Evolutionary conservation across 495 filamentous ascomycete genomes (phyloP), one percentile per base, ranked within the genome.

Genomic region (Trypethelium eluteriae): DNA sequence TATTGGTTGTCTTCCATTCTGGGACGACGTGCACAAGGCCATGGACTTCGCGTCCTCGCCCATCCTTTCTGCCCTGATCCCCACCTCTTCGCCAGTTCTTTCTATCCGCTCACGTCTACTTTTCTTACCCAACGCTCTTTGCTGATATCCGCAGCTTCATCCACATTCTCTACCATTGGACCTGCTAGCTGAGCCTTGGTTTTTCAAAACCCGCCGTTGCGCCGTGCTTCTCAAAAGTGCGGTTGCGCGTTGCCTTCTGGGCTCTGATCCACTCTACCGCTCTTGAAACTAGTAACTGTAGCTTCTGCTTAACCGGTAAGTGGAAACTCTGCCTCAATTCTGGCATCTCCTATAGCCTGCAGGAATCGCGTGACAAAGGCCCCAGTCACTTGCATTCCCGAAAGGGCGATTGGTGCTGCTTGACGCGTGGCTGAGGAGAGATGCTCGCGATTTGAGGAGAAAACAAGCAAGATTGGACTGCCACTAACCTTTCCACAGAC

Each of bases 71-170:
- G 9, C 18, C 11, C 56, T 36, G 7, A 16, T 41, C 14, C 32
- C 34, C 34, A 11, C 59, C 14, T 12, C 11, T 62, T 18, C 59
- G 14, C 59, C 34, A 38, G 14, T 41, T 62, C 59, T 38, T 32
- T 41, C 59, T 38, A 38, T 38, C 38, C 16, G 6, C 38, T 38
- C 16, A 62, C 59, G 6, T 32, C 59, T 62, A 62, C 59, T 16
- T 25, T 38, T 62, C 59, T 47, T 63, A 25, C n/a, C 62, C 41
- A n/a, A 12, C 62, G 25, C 35, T 41, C 38, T 41, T 47, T 63
- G 38, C 53, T 59, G 53, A 59, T 34, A 35, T 32, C 18, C 7
- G 32, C 53, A 59, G 53, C 53, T 59, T 59, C 53, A 59, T 9
- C 36, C 32, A 10, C n/a, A 59, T 59, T 44, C 53, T 36, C 53